Evolutionary conservation across 805 yeast genomes (phyloP).

Genomic region (Ogataea paraovalis): DNA sequence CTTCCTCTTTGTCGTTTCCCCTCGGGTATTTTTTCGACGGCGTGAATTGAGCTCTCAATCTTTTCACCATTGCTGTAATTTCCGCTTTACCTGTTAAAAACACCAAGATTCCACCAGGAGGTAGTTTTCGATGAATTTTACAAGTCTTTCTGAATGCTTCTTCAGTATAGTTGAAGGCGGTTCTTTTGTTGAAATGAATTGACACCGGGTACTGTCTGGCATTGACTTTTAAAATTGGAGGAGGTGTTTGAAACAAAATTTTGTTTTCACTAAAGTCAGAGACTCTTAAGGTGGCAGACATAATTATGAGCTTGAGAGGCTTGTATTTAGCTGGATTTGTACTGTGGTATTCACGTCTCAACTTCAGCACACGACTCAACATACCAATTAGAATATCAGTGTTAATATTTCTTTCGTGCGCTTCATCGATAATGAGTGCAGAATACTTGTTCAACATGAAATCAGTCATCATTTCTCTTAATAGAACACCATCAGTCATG

Average conservation of each 20-base stretch:
- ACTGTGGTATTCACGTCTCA: slow-evolving; percentile 55
- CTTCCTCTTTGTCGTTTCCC: slow-evolving; percentile 29
- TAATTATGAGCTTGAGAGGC: slow-evolving; percentile 78
- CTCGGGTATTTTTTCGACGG: slow-evolving; percentile 30
- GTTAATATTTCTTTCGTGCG: slow-evolving; percentile 94
- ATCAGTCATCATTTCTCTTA: slow-evolving; percentile 91
- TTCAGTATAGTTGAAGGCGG: slow-evolving; percentile 73
- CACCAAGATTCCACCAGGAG: slow-evolving; percentile 90
- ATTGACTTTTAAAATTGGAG: slow-evolving; percentile 85
- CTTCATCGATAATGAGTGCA: slow-evolving; percentile 88
- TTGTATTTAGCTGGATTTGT: slow-evolving; percentile 45
- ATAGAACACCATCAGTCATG: slow-evolving; percentile 92
- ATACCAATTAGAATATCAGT: slow-evolving; percentile 95
- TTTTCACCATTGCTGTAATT: slow-evolving; percentile 70
- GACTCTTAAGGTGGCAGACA: slow-evolving; percentile 97
- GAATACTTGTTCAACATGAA: slow-evolving; percentile 79
- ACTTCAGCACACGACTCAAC: slow-evolving; percentile 77
- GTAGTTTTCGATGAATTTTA: slow-evolving; percentile 80
- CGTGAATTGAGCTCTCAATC: slow-evolving; percentile 66
- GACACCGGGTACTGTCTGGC: slow-evolving; percentile 95
- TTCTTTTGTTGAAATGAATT: slow-evolving; percentile 79
- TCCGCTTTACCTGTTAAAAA: slow-evolving; percentile 96
- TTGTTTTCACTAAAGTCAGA: slow-evolving; percentile 86
- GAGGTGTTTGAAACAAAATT: slow-evolving; percentile 61
- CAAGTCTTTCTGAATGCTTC: slow-evolving; percentile 83